These are phyloP conservation scores for Ampelocalamus luodianensis DNA, from an alignment of 176 grass and related monocot genomes.

Conservation along the genomic window DNA sequence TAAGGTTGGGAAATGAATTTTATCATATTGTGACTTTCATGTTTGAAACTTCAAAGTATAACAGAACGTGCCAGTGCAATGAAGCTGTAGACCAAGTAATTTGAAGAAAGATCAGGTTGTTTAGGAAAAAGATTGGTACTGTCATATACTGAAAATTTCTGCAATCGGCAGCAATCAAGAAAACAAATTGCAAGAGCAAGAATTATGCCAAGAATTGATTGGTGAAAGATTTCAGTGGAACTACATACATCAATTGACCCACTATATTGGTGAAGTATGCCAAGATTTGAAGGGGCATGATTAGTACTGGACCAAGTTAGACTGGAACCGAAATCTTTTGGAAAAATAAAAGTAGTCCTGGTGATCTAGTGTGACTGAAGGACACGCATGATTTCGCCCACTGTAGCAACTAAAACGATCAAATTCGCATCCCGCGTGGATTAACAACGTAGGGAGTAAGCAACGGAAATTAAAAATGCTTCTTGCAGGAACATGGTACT, in stretches of 20 bases:
- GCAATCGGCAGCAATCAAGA: no score
- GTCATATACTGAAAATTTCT: no score
- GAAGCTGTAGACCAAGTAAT: neutral
- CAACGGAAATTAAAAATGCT: neutral
- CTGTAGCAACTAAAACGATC: neutral
- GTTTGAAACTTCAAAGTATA: neutral
- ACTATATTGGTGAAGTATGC: neutral
- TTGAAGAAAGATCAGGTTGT: neutral
- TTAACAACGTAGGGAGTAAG: neutral
- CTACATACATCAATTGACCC: neutral
- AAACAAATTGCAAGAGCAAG: no score
- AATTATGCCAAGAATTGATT: no score
- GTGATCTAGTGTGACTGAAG: no score
- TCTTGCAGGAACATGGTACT: neutral
- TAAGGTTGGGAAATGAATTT: neutral
- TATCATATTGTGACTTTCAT: neutral
- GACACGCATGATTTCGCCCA: neutral
- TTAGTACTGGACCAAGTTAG: neutral
- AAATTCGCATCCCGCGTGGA: neutral
- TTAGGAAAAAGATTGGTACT: neutral
- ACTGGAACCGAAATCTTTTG: neutral
- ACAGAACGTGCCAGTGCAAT: neutral
- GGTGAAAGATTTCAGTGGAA: neutral
- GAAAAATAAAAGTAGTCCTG: neutral
- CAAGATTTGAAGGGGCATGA: neutral